Percentiles rank a stretch among this genome's conserved stretches.
Conservation (phyloP, 129 eudicot species). For the Calendula officinalis region DNA sequence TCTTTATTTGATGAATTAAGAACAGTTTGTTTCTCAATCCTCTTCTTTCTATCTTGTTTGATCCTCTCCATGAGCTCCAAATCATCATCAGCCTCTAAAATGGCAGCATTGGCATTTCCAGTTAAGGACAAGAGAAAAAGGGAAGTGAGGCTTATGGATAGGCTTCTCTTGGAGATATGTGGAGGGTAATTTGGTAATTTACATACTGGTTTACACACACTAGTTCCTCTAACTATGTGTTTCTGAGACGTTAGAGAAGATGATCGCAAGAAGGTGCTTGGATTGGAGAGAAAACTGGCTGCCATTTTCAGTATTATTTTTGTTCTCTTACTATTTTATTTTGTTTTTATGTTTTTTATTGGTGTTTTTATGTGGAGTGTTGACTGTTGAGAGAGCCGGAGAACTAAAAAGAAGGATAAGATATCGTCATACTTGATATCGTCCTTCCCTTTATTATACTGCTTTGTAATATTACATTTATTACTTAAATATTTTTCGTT, state of each 20-base stretch:
- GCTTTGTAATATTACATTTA: too few species aligned
- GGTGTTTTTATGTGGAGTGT: slow-evolving; percentile 39
- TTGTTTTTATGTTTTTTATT: slow-evolving; percentile 21
- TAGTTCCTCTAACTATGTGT: slow-evolving; percentile 33
- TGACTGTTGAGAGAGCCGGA: slow-evolving; percentile 49
- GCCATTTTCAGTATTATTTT: slow-evolving; percentile 48
- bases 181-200: slow-evolving; percentile 31
- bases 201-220: slow-evolving; percentile 49
- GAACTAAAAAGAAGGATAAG: slow-evolving; percentile 54
- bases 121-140: slow-evolving; percentile 43
- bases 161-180: slow-evolving; percentile 57
- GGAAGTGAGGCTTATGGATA: slow-evolving; percentile 58
- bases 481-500: too few species aligned
- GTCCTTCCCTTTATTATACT: slow-evolving; percentile 22
- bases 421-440: slow-evolving; percentile 34
- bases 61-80: slow-evolving; percentile 83
- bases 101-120: slow-evolving; percentile 71
- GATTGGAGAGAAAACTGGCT: slow-evolving; percentile 59
- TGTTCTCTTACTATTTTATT: slow-evolving; percentile 1
- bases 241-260: slow-evolving; percentile 47
- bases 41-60: slow-evolving; percentile 79
- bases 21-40: slow-evolving; percentile 81
- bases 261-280: slow-evolving; percentile 46
- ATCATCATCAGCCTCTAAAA: slow-evolving; percentile 91
- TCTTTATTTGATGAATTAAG: slow-evolving; percentile 68